Evolutionary conservation across 768 basidiomycete species (phyloP).

Genomic region (Lactarius trivialis): DNA sequence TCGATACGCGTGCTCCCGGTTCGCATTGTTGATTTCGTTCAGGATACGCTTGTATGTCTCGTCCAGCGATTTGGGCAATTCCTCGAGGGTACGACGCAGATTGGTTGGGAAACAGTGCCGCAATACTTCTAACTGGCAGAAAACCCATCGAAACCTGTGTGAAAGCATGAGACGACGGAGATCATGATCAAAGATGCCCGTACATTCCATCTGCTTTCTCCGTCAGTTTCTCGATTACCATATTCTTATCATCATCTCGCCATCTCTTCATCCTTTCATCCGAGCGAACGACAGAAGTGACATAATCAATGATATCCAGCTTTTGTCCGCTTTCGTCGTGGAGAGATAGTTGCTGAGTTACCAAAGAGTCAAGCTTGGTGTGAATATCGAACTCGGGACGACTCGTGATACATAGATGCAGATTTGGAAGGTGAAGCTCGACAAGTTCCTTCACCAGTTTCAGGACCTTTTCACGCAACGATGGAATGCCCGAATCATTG

Average conservation of each 20-base stretch:
- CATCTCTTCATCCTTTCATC: too few species aligned
- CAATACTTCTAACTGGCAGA: neutral
- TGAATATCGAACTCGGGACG: neutral
- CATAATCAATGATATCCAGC: too few species aligned
- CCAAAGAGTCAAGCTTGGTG: neutral
- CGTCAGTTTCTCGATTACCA: too few species aligned
- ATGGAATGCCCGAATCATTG: neutral
- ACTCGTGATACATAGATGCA: neutral
- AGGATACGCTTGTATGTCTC: neutral
- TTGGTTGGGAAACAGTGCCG: neutral
- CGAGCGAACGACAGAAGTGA: too few species aligned
- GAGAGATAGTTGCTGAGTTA: neutral
- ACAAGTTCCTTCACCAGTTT: neutral
- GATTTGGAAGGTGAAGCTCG: neutral
- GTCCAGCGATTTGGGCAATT: neutral
- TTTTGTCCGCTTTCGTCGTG: neutral
- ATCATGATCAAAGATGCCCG: too few species aligned
- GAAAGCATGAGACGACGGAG: too few species aligned
- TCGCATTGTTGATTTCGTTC: neutral
- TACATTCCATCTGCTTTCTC: too few species aligned
- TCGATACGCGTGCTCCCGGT: neutral
- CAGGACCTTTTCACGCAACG: neutral
- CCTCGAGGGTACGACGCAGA: neutral
- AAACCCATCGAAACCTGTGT: conserved; percentile 3
- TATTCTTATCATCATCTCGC: too few species aligned